Evolutionary conservation across 441 rosid genomes (phyloP).

Genomic region (Bruguiera hainesii): DNA sequence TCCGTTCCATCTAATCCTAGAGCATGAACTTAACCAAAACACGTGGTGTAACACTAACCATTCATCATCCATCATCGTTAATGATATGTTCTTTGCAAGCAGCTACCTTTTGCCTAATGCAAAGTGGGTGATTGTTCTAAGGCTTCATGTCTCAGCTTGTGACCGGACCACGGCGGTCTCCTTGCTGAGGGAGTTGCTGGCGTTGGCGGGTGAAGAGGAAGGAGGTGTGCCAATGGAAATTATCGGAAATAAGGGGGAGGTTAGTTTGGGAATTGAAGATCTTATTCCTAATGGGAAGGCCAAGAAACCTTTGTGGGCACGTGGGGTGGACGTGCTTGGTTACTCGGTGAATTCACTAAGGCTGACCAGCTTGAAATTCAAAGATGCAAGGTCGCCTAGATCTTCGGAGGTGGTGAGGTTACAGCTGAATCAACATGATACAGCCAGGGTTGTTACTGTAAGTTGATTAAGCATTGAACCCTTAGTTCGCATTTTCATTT

Average conservation of each 20-base stretch:
- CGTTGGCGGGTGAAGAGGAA: slow-evolving; percentile 9
- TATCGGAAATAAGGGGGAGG: slow-evolving; percentile 18
- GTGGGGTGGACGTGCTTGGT: slow-evolving; percentile 84
- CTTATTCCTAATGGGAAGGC: slow-evolving; percentile 65
- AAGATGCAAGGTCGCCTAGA: slow-evolving; percentile 42
- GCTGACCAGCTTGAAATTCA: slow-evolving; percentile 53
- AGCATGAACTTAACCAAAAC: slow-evolving; percentile 47
- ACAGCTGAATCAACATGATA: slow-evolving; percentile 43
- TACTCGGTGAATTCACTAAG: slow-evolving; percentile 77
- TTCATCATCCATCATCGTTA: not conserved
- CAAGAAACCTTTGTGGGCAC: slow-evolving; percentile 74
- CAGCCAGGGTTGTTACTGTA: slow-evolving; percentile 51
- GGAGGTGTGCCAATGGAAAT: not conserved
- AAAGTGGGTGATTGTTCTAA: slow-evolving; percentile 36
- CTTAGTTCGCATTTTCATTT: not conserved
- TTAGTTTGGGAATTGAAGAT: slow-evolving; percentile 58
- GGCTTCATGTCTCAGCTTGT: slow-evolving; percentile 44
- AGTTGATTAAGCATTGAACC: slow-evolving; percentile 1
- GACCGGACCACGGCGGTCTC: slow-evolving; percentile 47
- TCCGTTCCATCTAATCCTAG: slow-evolving; percentile 37
- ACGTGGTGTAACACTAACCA: slow-evolving; percentile 22
- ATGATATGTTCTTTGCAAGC: slow-evolving; percentile 39
- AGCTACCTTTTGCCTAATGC: slow-evolving; percentile 25
- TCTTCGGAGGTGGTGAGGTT: slow-evolving; percentile 55
- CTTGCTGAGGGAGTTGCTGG: slow-evolving; percentile 38